Conservation (phyloP, 2,329 filamentous ascomycete species). For the Simplicillium sp. region DNA sequence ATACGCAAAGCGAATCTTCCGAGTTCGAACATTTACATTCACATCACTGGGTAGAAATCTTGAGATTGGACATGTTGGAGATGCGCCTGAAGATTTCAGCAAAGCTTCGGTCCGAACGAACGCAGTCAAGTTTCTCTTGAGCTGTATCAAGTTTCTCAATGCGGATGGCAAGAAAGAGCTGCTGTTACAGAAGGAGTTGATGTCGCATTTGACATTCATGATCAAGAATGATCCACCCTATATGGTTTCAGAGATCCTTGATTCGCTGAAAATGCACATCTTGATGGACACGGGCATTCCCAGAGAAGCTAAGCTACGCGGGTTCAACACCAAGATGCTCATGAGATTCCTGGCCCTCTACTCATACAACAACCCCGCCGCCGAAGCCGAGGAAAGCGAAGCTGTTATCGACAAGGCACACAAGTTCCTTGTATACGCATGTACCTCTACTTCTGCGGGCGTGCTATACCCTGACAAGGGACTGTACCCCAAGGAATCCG, state of each 20-base stretch:
- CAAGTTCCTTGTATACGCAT: constrained; percentile 64
- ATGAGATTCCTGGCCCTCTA: constrained; percentile 65
- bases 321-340: constrained; percentile 67
- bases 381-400: constrained; percentile 27
- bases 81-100: constrained; percentile 50
- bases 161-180: constrained; percentile 73
- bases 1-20: constrained; percentile 68
- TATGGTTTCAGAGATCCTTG: constrained; percentile 65
- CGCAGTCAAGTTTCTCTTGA: constrained; percentile 71
- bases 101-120: constrained; percentile 76
- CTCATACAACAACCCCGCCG: constrained; percentile 40
- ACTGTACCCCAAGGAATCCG: constrained; percentile 70
- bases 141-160: constrained; percentile 69
- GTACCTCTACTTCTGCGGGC: constrained; percentile 64
- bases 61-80: constrained; percentile 52
- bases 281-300: constrained; percentile 67
- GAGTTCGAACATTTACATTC: constrained; percentile 68
- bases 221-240: constrained; percentile 70
- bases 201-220: constrained; percentile 73
- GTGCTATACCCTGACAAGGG: constrained; percentile 68
- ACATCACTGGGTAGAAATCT: constrained; percentile 75
- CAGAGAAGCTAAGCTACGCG: constrained; percentile 62
- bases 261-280: constrained; percentile 59
- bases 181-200: constrained; percentile 67
- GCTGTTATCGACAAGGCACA: constrained; percentile 62